phyloP scores from a whole-genome alignment of 1,284 basidiomycete genomes.

The Trichosporon faecale region DNA sequence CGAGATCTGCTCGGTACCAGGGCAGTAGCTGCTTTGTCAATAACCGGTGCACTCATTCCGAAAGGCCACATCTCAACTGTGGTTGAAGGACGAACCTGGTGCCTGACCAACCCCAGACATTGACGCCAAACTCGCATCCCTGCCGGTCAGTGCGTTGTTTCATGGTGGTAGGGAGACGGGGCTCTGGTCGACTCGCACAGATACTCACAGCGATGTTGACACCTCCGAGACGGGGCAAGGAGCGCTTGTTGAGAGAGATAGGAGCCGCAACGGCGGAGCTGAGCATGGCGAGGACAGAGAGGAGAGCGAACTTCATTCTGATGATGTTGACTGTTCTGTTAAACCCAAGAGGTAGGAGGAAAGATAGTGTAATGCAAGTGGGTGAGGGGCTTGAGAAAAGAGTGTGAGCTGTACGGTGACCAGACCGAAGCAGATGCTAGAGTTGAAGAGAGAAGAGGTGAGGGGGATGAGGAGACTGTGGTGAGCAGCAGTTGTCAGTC shows the following conservation, averaged over 20 bases:
- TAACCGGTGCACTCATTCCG: neutral
- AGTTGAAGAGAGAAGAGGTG: neutral
- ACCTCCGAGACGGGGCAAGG: constrained; percentile 38
- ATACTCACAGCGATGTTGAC: constrained; percentile 41
- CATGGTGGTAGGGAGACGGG: no score
- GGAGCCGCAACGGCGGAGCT: constrained; percentile 19
- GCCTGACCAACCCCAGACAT: constrained; percentile 31
- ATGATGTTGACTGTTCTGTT: neutral
- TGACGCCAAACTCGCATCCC: constrained; percentile 44
- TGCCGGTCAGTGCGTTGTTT: constrained; percentile 20
- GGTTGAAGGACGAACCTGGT: neutral
- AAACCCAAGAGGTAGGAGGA: neutral
- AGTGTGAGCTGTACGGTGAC: constrained; percentile 9
- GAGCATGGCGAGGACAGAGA: constrained; percentile 21
- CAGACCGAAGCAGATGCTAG: constrained; percentile 8
- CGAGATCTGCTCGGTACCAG: constrained; percentile 58
- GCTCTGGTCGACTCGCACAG: neutral
- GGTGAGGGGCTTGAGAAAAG: constrained; percentile 7
- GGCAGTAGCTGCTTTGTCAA: constrained; percentile 38
- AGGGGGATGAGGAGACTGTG: neutral
- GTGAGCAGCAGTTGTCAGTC: neutral
- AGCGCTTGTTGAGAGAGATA: constrained; percentile 26
- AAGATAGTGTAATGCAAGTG: neutral
- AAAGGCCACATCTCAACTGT: neutral
- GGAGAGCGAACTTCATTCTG: constrained; percentile 22